Evolutionary conservation across 2,329 filamentous ascomycete species (phyloP), one percentile per base, ranked within the genome.

Genomic region (Trichophyton simii): DNA sequence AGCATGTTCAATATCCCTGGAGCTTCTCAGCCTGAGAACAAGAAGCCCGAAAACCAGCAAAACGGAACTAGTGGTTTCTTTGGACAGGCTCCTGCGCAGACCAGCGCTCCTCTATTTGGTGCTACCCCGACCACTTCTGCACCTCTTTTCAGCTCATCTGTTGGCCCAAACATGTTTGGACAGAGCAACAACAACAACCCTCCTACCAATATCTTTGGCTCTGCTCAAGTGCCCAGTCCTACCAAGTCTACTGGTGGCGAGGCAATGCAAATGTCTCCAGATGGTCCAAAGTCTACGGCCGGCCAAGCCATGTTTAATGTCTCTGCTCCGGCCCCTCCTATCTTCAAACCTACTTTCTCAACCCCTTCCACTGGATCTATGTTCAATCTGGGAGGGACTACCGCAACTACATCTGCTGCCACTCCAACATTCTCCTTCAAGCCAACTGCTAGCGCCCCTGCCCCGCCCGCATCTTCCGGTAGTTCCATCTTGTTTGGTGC

Each of bases 201-300:
- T 31, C 28, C 58, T 25, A 54, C 59, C 25, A 65, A 60, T 62
- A 41, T 60, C 11, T 65, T 66, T 36, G 63, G 65, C 18, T 15
- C 52, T 8, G 28, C 52, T 11, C 28, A 15, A n/a, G 36, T 36
- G 25, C 62, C 66, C 3, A 36, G 41, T 7, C 55, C 42, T 18
- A 46, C 34, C 5, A 64, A 63, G 46, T 38, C 34, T 13, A 38
- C 9, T 38, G 41, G 41, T 2, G 61, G 65, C 7, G 71, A 72
- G 48, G 67, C 68, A 8, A 73, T 73, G 71, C 71, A 72, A 57
- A 72, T 68, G 18, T 72, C 71, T 3, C 71, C 71, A 3, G 70
- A 72, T 38, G 65, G 66, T 2, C 62, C 62, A 36, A 63, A 55
- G 34, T 61, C 63, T 50, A 44, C 59, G 13, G 61, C 58, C 15